Base-by-base conservation (phyloP, 2,329 filamentous ascomycete genomes). In the Colletotrichum tropicale region DNA sequence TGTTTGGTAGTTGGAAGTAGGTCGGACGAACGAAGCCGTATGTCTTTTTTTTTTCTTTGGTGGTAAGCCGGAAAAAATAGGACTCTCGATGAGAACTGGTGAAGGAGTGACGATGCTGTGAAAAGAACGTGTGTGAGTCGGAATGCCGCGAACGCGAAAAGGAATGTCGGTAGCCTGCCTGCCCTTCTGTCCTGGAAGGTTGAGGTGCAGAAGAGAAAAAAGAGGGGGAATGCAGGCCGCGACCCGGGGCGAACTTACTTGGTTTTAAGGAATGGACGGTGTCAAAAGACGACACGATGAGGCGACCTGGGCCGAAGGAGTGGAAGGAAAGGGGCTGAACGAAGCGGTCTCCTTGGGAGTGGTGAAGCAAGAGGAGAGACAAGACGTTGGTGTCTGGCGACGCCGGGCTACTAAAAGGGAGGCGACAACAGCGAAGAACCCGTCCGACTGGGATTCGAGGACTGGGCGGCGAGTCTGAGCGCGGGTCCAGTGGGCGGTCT, bases 271-370 rank as follows among this genome's bases (percentile, higher is more conserved):
- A 78, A 76, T 78, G 77, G 62, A 76, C 73, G 32, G 72, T 77
- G 74, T 76, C 74, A 55, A 74, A 76, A 36, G 26, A 69, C 69
- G 74, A 76, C 70, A 71, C 70, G 66, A 76, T 66, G 68, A 68
- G 66, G 74, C 61, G 68, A 72, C 75, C 71, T 64, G 71, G 66
- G 76, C 76, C 69, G 60, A 36, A 70, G 71, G 71, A 66, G 61
- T 71, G 72, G 72, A 38, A 36, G 24, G 69, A 69, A 71, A 75
- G 62, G 62, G 58, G 43, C 8, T 55, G 60, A 77, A 81, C 78
- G 76, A 77, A 81, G 75, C 79, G 80, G 73, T 70, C 69, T 77
- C 76, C 48, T 61, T 74, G 77, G 77, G 68, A 77, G 69, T 74
- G 75, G 71, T 77, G 78, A 78, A 76, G 76, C 68, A 66, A 70